Evolutionary conservation across 257 asterid genomes (phyloP).

Genomic region (Solanum lignicaule): DNA sequence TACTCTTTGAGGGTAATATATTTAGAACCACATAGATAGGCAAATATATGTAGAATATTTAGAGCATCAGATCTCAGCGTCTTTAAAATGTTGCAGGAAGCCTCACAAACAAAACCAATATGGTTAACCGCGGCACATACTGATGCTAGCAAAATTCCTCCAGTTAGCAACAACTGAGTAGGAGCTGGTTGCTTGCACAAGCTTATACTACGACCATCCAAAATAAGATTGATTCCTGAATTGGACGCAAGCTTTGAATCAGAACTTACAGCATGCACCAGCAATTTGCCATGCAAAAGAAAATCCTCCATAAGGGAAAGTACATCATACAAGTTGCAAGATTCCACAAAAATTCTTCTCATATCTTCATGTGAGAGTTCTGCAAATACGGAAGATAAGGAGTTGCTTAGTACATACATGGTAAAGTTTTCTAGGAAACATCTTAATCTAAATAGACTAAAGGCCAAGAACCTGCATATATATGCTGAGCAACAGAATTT

Average conservation of each 20-base stretch:
- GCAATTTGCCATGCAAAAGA: constrained; percentile 39
- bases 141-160: constrained; percentile 58
- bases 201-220: constrained; percentile 22
- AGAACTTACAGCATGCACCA: constrained; percentile 29
- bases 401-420: neutral
- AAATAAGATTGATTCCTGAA: constrained; percentile 27
- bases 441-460: neutral
- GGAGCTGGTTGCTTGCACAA: constrained; percentile 48
- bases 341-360: constrained; percentile 40
- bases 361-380: constrained; percentile 41
- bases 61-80: constrained; percentile 31
- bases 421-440: neutral
- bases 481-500: constrained; percentile 26
- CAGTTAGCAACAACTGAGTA: constrained; percentile 41
- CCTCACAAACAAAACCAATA: constrained; percentile 70
- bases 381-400: constrained; percentile 26
- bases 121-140: constrained; percentile 58
- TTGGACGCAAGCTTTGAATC: constrained; percentile 9
- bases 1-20: constrained; percentile 45
- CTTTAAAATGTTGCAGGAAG: constrained; percentile 52
- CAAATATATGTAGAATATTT: constrained; percentile 69
- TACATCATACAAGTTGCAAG: constrained; percentile 43
- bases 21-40: constrained; percentile 49
- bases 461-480: constrained; percentile 39
- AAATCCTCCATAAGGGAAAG: constrained; percentile 56